Evolutionary conservation across 305 asterid species (phyloP).

Genomic region (Solanum chacoense): DNA sequence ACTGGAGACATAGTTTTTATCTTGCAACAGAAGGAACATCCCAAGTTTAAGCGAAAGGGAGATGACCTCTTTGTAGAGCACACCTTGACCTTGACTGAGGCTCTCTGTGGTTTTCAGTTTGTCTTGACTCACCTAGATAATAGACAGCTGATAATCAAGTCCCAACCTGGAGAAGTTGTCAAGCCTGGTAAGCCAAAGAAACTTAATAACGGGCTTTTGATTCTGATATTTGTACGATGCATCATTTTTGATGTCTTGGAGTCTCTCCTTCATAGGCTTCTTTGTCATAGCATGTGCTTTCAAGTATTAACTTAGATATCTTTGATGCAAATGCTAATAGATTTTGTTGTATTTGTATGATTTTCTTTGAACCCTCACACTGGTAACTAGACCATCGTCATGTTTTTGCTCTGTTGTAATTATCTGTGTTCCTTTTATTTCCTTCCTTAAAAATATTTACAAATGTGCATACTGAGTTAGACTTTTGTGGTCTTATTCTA

Average conservation of each 20-base stretch:
- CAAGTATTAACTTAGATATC: background rate
- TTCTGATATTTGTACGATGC: background rate
- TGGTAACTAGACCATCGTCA: background rate
- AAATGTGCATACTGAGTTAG: background rate
- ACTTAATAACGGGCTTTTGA: background rate
- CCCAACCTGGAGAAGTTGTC: slow-evolving; percentile 11
- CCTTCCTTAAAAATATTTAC: background rate
- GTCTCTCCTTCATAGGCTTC: background rate
- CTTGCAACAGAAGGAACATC: slow-evolving; percentile 10
- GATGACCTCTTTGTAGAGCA: slow-evolving; percentile 9
- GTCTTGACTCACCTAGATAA: slow-evolving; percentile 6
- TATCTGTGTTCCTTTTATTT: background rate
- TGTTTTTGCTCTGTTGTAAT: background rate
- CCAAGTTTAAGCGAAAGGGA: slow-evolving; percentile 11
- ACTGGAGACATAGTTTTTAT: slow-evolving; percentile 8
- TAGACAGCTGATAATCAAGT: slow-evolving; percentile 6
- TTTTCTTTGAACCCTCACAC: background rate
- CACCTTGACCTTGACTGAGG: slow-evolving; percentile 10
- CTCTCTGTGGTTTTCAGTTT: slow-evolving; percentile 12
- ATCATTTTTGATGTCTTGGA: background rate
- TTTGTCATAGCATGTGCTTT: background rate
- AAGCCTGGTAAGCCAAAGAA: slow-evolving; percentile 5
- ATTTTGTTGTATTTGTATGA: background rate
- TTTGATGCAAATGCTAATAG: background rate
- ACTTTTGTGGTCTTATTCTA: background rate